Conservation (phyloP, 169 alveolate species). For the Cardiosporidium cionae region DNA sequence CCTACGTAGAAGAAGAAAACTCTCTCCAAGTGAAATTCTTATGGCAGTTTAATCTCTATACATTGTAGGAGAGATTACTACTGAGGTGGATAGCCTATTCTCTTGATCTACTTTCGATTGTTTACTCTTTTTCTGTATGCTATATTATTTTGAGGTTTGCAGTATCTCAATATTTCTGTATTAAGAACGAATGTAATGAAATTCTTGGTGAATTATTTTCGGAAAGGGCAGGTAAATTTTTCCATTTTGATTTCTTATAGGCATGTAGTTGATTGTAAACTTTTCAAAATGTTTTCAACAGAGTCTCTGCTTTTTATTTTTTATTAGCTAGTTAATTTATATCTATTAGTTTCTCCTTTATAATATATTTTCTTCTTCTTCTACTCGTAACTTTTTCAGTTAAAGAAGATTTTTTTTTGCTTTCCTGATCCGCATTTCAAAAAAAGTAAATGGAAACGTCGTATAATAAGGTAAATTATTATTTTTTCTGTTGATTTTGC, state of each 20-base stretch:
- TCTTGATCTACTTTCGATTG: too few species aligned
- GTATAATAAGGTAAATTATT: slow-evolving; percentile 57
- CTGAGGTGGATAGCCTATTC: too few species aligned
- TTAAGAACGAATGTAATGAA: slow-evolving; percentile 76
- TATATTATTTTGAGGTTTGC: slow-evolving; percentile 2
- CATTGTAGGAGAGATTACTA: too few species aligned
- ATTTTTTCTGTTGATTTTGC: not conserved
- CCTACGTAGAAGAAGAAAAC: too few species aligned
- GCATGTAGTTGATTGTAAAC: not conserved
- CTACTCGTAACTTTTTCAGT: slow-evolving; percentile 13
- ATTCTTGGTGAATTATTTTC: slow-evolving; percentile 67
- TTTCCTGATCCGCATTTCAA: slow-evolving; percentile 85
- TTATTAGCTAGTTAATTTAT: too few species aligned
- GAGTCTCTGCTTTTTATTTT: not conserved
- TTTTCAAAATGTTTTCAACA: too few species aligned
- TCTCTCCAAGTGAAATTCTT: too few species aligned
- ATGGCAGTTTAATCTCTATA: too few species aligned
- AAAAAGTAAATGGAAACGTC: slow-evolving; percentile 69
- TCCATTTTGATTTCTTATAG: not conserved
- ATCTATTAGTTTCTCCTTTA: too few species aligned
- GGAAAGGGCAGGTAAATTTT: slow-evolving; percentile 48
- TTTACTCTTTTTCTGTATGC: too few species aligned
- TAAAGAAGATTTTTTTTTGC: slow-evolving; percentile 72
- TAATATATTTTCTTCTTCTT: too few species aligned
- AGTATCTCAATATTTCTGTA: slow-evolving; percentile 58